Conservation (phyloP, 176 grass and related monocot genomes). For the Elymus sibiricus region DNA sequence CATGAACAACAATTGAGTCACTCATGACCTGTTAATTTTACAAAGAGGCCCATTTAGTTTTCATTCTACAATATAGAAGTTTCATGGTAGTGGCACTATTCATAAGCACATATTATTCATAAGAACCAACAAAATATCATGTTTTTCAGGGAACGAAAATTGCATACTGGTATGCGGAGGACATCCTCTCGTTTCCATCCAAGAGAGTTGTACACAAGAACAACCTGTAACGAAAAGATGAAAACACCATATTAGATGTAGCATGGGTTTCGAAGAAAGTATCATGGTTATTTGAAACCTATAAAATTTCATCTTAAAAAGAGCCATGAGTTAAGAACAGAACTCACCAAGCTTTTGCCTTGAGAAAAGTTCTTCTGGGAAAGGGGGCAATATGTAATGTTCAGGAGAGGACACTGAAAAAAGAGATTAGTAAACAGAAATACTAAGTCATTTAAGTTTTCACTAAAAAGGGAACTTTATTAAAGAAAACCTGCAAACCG, state of each 20-base stretch:
- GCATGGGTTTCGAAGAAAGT: not conserved
- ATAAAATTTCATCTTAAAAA: constrained; percentile 14
- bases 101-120: not conserved
- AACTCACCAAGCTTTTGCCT: constrained; percentile 80
- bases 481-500: constrained; percentile 18
- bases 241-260: not conserved
- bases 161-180: constrained; percentile 76
- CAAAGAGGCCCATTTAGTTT: constrained; percentile 24
- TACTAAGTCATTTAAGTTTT: not conserved
- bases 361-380: constrained; percentile 60
- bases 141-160: not conserved
- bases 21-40: constrained; percentile 61
- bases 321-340: not conserved
- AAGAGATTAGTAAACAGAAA: constrained; percentile 1
- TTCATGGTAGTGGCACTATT: not conserved
- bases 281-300: not conserved
- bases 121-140: no score
- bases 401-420: constrained; percentile 90
- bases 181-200: constrained; percentile 86
- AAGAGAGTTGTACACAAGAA: constrained; percentile 90
- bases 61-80: not conserved
- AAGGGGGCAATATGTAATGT: constrained; percentile 79
- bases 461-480: constrained; percentile 8
- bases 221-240: constrained; percentile 44
- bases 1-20: constrained; percentile 69